Evolutionary conservation across 305 asterid species (phyloP), one percentile per base, ranked within the genome.

Genomic region (Petunia hybrid): DNA sequence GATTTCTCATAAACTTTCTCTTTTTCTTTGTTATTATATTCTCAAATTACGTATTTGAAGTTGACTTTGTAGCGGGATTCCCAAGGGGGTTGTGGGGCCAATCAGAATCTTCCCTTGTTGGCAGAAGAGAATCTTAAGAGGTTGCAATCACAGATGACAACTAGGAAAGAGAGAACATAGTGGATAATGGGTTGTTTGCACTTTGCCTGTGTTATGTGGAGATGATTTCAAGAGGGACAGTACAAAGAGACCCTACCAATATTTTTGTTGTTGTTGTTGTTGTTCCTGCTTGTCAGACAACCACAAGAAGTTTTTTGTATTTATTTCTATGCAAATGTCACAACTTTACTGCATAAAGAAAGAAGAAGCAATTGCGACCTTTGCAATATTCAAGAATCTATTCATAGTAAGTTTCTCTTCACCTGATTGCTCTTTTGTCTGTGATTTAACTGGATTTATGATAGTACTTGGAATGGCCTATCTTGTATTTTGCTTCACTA

Each of bases 351-450:
- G 10, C 56, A 48, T 64, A 78, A 77, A 43, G 48, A 46, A 66
- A 31, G 2, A 13, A 73, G 48, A 60, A 81, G n/a, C n/a, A 81
- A 80, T 43, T 76, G 13, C 68, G 80, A 81, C 35, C 41, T 67
- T 80, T 83, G 89, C 89, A 91, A 91, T 88, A 89, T 91, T 82
- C 92, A 85, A 82, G 90, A 88, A n/a, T 91, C 91, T 85, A 82
- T 74, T 82, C 41, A 67, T 79, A 78, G 88, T 83, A 82, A 85
- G 86, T 81, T 79, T 43, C 87, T 85, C 84, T 39, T 75, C 57
- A 40, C 62, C 36, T 82, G 43, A n/a, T n/a, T n/a, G n/a, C 36
- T 63, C 66, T 36, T 38, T 78, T 75, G 8, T 66, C 13, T 70
- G 38, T 53, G 8, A 66, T 73, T 71, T 22, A 0, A 12, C 56